Evolutionary conservation across 2,329 filamentous ascomycete genomes (phyloP).

Genomic region (Paraphaeosphaeria sporulosa): DNA sequence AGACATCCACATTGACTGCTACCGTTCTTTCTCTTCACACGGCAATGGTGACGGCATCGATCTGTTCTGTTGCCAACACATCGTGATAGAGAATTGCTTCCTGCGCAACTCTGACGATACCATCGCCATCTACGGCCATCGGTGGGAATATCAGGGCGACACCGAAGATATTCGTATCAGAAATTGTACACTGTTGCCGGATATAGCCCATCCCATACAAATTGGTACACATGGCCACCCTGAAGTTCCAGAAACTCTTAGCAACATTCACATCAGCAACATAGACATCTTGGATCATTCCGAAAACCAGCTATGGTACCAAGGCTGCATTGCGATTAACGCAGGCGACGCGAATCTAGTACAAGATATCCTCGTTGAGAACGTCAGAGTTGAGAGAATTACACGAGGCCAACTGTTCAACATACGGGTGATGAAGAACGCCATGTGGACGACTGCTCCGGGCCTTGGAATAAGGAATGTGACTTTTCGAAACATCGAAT

Average conservation of each 20-base stretch:
- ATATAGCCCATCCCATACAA: slow-evolving; percentile 47
- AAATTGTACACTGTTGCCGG: slow-evolving; percentile 41
- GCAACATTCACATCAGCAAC: slow-evolving; percentile 39
- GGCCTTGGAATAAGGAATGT: slow-evolving; percentile 43
- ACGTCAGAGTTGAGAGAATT: slow-evolving; percentile 45
- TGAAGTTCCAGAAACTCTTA: slow-evolving; percentile 41
- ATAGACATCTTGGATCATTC: slow-evolving; percentile 50
- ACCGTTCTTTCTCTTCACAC: slow-evolving; percentile 30
- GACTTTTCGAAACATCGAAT: slow-evolving; percentile 11
- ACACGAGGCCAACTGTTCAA: slow-evolving; percentile 44
- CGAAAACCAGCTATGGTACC: slow-evolving; percentile 47
- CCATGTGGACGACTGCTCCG: slow-evolving; percentile 45
- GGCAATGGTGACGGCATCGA: slow-evolving; percentile 30
- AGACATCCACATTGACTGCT: background rate
- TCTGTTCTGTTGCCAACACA: slow-evolving; percentile 19
- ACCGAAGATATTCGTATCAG: slow-evolving; percentile 44
- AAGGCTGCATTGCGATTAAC: slow-evolving; percentile 48
- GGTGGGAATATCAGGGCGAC: slow-evolving; percentile 43
- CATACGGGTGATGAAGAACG: slow-evolving; percentile 46
- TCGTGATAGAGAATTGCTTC: slow-evolving; percentile 43
- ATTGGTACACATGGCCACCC: slow-evolving; percentile 50
- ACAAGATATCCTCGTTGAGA: slow-evolving; percentile 35
- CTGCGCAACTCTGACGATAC: slow-evolving; percentile 50
- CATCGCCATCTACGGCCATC: slow-evolving; percentile 47
- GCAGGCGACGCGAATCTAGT: slow-evolving; percentile 45